Conservation (phyloP, 83 land plant species). For the Picea abies region DNA sequence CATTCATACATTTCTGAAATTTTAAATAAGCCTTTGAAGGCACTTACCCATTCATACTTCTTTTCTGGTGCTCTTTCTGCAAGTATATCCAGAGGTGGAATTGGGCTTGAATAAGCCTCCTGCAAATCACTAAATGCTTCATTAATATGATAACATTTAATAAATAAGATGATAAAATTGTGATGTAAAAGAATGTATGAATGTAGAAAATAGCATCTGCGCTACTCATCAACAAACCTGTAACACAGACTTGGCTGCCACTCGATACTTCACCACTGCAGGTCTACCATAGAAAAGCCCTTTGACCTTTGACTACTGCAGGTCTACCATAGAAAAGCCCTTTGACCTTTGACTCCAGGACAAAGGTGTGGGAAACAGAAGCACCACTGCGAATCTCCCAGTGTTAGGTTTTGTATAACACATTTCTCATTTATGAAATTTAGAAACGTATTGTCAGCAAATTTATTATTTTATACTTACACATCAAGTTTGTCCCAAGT, state of each 20-base stretch:
- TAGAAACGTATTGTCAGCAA: not conserved
- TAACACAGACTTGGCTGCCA: slow-evolving; percentile 78
- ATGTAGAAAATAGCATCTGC: not conserved
- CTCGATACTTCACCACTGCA: slow-evolving; percentile 81
- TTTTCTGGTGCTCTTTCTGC: slow-evolving; percentile 75
- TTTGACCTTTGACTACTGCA: slow-evolving; percentile 77
- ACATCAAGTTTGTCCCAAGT: slow-evolving; percentile 95
- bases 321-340: slow-evolving; percentile 71
- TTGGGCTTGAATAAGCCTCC: slow-evolving; percentile 92
- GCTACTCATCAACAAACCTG: slow-evolving; percentile 51
- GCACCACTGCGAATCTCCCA: slow-evolving; percentile 50
- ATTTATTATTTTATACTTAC: slow-evolving; percentile 43
- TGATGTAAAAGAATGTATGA: not conserved
- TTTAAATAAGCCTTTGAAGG: not conserved
- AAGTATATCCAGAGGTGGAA: slow-evolving; percentile 72
- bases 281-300: slow-evolving; percentile 71
- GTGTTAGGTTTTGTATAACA: not conserved
- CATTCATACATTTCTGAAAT: not conserved
- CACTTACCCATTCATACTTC: slow-evolving; percentile 77
- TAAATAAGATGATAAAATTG: not conserved
- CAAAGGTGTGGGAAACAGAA: slow-evolving; percentile 68
- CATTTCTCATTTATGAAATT: not conserved
- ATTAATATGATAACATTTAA: not conserved
- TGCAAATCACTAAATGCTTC: slow-evolving; percentile 16
- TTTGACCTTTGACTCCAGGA: slow-evolving; percentile 74